These are phyloP conservation scores for Tetrahymena thermophila DNA, from an alignment of 73 alveolate species.

Conservation along the genomic window DNA sequence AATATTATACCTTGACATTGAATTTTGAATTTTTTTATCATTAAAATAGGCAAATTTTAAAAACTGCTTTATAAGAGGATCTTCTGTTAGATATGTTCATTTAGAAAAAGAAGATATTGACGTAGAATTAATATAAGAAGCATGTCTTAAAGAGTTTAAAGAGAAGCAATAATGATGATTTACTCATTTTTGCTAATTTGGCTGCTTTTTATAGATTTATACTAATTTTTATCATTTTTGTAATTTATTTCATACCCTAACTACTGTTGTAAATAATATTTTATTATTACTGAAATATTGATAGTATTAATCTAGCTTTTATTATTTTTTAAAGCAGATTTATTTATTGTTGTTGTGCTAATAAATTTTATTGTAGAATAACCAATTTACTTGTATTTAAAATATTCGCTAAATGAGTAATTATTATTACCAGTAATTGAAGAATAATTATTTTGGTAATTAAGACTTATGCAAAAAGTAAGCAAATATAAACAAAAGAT, in stretches of 20 bases:
- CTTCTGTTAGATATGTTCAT: constrained; percentile 27
- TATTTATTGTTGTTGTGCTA: neutral
- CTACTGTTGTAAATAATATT: too few relatives aligned
- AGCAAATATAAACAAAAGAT: neutral
- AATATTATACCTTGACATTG: neutral
- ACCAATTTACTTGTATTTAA: neutral
- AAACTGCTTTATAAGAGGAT: constrained; percentile 36
- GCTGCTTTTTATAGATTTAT: neutral
- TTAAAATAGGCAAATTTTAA: neutral
- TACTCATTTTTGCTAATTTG: too few relatives aligned
- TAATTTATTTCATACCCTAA: too few relatives aligned
- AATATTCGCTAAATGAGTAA: neutral
- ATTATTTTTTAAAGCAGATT: neutral
- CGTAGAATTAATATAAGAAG: constrained; percentile 20
- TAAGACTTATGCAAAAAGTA: neutral
- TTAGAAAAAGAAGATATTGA: constrained; percentile 22
- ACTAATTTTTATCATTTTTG: neutral
- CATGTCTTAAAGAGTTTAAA: constrained; percentile 27
- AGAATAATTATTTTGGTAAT: neutral
- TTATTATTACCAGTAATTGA: neutral
- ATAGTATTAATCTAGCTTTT: too few relatives aligned
- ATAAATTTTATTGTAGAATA: neutral
- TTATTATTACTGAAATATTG: too few relatives aligned
- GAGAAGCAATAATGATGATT: constrained; percentile 4
- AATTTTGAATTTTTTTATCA: too few relatives aligned